Evolutionary conservation across 2,329 filamentous ascomycete genomes (phyloP).

Genomic region (Colletotrichum acutatum): DNA sequence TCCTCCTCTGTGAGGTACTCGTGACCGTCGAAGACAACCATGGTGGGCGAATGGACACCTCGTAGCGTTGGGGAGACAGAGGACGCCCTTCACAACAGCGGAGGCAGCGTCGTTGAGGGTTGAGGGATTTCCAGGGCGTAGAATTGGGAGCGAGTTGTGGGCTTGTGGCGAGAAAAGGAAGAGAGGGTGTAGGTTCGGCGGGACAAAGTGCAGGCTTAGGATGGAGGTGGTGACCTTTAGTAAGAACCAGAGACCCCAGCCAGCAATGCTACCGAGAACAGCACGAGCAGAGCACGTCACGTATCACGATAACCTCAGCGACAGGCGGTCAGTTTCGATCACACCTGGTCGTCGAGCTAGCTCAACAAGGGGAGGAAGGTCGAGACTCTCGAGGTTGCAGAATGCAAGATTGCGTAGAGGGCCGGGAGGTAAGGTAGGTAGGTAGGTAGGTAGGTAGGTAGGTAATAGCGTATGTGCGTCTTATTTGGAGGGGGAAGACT

Average conservation of each 20-base stretch:
- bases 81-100: constrained; percentile 16
- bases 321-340: constrained; percentile 19
- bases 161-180: constrained; percentile 13
- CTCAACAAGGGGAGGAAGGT: neutral
- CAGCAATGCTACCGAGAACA: constrained; percentile 27
- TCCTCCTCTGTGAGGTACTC: constrained; percentile 92
- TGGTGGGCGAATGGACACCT: constrained; percentile 49
- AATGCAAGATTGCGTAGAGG: constrained; percentile 8
- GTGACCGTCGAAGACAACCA: constrained; percentile 91
- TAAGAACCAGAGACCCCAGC: constrained; percentile 33
- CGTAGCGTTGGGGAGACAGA: constrained; percentile 1
- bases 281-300: constrained; percentile 31
- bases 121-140: constrained; percentile 18
- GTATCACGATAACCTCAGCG: constrained; percentile 33
- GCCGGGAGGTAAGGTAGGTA: no score
- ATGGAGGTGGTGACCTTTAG: constrained; percentile 29
- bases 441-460: neutral
- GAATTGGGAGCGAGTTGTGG: constrained; percentile 24
- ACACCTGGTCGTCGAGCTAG: neutral
- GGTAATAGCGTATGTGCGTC: neutral
- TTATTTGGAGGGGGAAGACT: neutral
- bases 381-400: neutral
- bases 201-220: constrained; percentile 18
- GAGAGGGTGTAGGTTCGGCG: constrained; percentile 11
- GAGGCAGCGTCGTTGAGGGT: neutral